Conservation (phyloP, 371 early-diverging fungal species). For the Mycotypha africana region DNA sequence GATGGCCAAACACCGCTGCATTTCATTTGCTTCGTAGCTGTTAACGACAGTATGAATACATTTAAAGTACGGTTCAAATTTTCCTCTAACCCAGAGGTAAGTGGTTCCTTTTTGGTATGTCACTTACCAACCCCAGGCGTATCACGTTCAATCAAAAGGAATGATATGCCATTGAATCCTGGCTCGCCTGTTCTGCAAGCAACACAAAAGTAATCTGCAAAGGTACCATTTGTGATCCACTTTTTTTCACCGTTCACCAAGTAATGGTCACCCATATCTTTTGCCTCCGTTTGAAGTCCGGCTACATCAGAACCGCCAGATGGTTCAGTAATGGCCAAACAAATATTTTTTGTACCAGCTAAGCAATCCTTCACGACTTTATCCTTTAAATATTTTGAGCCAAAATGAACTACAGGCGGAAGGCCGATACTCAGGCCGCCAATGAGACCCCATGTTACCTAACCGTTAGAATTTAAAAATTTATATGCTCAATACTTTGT, state of each 20-base stretch:
- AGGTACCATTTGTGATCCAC: conserved; percentile 79
- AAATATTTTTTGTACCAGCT: conserved; percentile 57
- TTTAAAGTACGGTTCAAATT: too few relatives aligned
- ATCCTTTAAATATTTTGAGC: conserved; percentile 49
- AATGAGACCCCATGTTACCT: conserved; percentile 35
- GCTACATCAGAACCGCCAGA: conserved; percentile 79
- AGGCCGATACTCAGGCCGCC: conserved; percentile 65
- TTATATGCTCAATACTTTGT: neutral
- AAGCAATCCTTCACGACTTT: conserved; percentile 54
- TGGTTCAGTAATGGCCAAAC: conserved; percentile 66
- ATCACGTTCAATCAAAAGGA: conserved; percentile 63
- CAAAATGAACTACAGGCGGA: conserved; percentile 61
- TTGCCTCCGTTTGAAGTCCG: conserved; percentile 66
- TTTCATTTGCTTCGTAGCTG: conserved; percentile 68
- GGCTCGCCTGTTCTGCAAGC: conserved; percentile 68
- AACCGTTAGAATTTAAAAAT: neutral
- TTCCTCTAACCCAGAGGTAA: too few relatives aligned
- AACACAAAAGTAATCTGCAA: conserved; percentile 60
- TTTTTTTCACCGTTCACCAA: conserved; percentile 71
- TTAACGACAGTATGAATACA: neutral
- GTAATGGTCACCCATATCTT: conserved; percentile 55
- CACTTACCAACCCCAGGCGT: conserved; percentile 61
- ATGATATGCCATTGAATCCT: conserved; percentile 73
- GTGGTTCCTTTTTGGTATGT: neutral
- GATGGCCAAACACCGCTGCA: conserved; percentile 76